Percentiles rank a stretch among this genome's conserved stretches.
Evolutionary conservation across 1,284 basidiomycete species (phyloP).

Genomic region (Gastroboletus turbinatus): DNA sequence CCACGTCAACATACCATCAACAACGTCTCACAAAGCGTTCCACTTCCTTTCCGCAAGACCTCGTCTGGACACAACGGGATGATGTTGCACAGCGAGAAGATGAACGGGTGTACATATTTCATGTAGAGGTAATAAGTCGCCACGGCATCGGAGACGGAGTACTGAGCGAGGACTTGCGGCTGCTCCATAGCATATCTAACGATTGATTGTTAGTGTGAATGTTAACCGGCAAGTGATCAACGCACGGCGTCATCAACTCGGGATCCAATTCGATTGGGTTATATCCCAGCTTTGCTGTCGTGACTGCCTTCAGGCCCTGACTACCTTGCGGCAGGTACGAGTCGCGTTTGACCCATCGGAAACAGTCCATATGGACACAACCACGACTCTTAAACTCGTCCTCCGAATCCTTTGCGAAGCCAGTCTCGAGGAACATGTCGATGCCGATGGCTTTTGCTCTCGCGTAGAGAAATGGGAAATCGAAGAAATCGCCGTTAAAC

Average conservation of each 20-base stretch:
- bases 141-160: conserved; percentile 99
- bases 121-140: conserved; percentile 99
- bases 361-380: conserved; percentile 99
- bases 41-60: conserved; percentile 93
- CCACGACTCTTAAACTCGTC: conserved; percentile 93
- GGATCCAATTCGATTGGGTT: conserved; percentile 98
- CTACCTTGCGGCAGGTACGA: conserved; percentile 99
- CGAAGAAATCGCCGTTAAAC: conserved; percentile 99
- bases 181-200: conserved; percentile 93
- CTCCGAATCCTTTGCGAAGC: conserved; percentile 89
- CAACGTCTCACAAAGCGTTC: conserved; percentile 96
- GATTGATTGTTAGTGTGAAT: background rate
- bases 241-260: conserved; percentile 97
- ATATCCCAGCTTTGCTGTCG: conserved; percentile 95
- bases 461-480: conserved; percentile 97
- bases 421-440: conserved; percentile 95
- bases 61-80: conserved; percentile 98
- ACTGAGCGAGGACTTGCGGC: conserved; percentile 92
- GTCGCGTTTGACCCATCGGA: conserved; percentile 99
- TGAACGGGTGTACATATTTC: conserved; percentile 99
- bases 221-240: conserved; percentile 11
- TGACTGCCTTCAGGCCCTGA: conserved; percentile 98
- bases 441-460: conserved; percentile 88
- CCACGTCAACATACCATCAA: conserved; percentile 76
- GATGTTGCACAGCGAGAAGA: conserved; percentile 99